These are phyloP conservation scores for Podaxis carcinomalis DNA, from an alignment of 768 basidiomycete species.

Conservation along the genomic window DNA sequence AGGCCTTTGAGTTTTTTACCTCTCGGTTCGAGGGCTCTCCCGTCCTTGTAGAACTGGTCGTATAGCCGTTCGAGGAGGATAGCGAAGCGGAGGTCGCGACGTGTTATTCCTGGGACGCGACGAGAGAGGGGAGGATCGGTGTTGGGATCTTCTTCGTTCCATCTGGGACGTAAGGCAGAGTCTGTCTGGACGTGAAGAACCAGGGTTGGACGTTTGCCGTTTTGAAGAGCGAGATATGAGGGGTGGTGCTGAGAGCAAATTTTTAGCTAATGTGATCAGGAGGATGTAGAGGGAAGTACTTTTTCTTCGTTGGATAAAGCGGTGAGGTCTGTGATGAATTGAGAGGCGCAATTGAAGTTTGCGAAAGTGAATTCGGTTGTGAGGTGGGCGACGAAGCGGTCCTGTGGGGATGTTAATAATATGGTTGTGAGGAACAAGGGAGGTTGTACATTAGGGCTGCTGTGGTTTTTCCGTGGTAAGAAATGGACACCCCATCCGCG, in stretches of 20 bases:
- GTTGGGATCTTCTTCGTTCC: constrained; percentile 6
- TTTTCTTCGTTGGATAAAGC: background rate
- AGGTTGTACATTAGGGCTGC: background rate
- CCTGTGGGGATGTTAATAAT: background rate
- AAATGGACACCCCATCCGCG: constrained; percentile 9
- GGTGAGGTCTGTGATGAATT: background rate
- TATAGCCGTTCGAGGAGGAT: background rate
- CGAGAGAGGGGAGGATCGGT: constrained; percentile 8
- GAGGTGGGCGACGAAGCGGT: constrained; percentile 3
- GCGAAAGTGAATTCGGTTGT: constrained; percentile 2
- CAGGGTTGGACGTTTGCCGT: background rate
- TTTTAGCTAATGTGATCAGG: background rate
- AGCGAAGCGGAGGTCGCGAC: constrained; percentile 7
- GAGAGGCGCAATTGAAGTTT: constrained; percentile 5
- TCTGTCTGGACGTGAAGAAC: background rate
- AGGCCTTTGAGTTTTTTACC: background rate
- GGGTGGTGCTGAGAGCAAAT: background rate
- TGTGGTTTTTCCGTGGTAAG: background rate
- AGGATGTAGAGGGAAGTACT: background rate
- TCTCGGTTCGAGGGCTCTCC: background rate
- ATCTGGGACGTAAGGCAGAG: constrained; percentile 2
- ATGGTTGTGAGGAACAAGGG: no score
- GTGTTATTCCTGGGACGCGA: constrained; percentile 9
- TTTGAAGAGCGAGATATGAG: background rate
- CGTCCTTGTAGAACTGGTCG: background rate